Evolutionary conservation across 176 grass and related monocot species (phyloP).

Genomic region (Miscanthus lutarioriparius): DNA sequence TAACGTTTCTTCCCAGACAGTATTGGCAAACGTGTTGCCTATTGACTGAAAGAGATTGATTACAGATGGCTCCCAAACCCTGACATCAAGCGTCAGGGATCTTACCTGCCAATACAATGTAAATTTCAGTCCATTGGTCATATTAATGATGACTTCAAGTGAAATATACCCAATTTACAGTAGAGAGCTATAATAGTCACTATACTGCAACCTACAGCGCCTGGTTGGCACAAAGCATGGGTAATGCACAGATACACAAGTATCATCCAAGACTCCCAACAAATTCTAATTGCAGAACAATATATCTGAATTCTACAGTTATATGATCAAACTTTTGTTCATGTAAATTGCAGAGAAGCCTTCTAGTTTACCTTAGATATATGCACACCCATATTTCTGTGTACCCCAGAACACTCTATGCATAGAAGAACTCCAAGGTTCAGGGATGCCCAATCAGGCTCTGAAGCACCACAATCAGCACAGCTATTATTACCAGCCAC

Average conservation of each 20-base stretch:
- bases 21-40: slow-evolving; percentile 91
- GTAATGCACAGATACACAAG: slow-evolving; percentile 1
- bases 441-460: slow-evolving; percentile 96
- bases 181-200: background rate
- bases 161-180: background rate
- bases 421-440: slow-evolving; percentile 95
- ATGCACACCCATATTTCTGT: slow-evolving; percentile 98
- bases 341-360: slow-evolving; percentile 2
- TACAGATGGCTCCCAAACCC: slow-evolving; percentile 94
- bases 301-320: background rate
- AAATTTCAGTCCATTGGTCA: slow-evolving; percentile 28
- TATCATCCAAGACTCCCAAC: slow-evolving; percentile 3
- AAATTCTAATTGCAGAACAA: slow-evolving; percentile 19
- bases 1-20: slow-evolving; percentile 90
- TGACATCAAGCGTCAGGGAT: slow-evolving; percentile 98
- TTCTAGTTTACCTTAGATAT: slow-evolving; percentile 85
- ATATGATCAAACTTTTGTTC: background rate
- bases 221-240: slow-evolving; percentile 25
- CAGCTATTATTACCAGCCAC: slow-evolving; percentile 79
- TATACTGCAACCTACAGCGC: background rate
- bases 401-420: slow-evolving; percentile 98
- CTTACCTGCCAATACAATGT: slow-evolving; percentile 69
- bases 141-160: slow-evolving; percentile 10
- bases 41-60: slow-evolving; percentile 97
- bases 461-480: slow-evolving; percentile 85